phyloP scores from a whole-genome alignment of 805 yeast genomes.

The Cephaloascus albidus region DNA sequence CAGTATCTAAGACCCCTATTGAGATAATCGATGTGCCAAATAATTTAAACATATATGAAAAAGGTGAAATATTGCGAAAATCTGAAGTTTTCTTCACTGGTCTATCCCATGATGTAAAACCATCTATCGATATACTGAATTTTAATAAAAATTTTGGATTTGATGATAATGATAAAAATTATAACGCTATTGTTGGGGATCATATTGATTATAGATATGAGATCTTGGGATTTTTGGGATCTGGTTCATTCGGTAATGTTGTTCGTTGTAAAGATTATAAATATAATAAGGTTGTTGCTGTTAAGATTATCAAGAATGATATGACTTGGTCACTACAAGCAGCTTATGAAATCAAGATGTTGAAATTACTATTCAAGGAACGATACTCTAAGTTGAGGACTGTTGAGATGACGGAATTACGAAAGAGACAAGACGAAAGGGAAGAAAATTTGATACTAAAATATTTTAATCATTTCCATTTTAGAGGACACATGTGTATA shows the following conservation, averaged over 20 bases:
- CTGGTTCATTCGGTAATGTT: conserved; percentile 80
- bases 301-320: conserved; percentile 69
- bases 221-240: conserved; percentile 50
- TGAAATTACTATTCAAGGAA: conserved; percentile 32
- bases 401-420: too few relatives aligned
- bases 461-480: conserved; percentile 63
- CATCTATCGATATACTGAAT: conserved; percentile 25
- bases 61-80: conserved; percentile 47
- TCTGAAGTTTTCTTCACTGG: conserved; percentile 45
- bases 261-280: conserved; percentile 62
- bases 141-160: conserved; percentile 51
- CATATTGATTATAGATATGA: conserved; percentile 73
- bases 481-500: conserved; percentile 77
- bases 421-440: conserved; percentile 5
- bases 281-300: conserved; percentile 47
- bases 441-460: conserved; percentile 30
- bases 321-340: conserved; percentile 72
- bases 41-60: conserved; percentile 42
- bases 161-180: conserved; percentile 63
- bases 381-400: neutral
- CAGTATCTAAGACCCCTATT: neutral
- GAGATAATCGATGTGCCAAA: conserved; percentile 1
- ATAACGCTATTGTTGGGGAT: conserved; percentile 45
- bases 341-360: conserved; percentile 61
- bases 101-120: conserved; percentile 8